A percentile compares a stretch with the other conserved stretches of the same genome.
These are phyloP conservation scores for Datura wrightii DNA, from an alignment of 257 asterid genomes.

Conservation along the genomic window DNA sequence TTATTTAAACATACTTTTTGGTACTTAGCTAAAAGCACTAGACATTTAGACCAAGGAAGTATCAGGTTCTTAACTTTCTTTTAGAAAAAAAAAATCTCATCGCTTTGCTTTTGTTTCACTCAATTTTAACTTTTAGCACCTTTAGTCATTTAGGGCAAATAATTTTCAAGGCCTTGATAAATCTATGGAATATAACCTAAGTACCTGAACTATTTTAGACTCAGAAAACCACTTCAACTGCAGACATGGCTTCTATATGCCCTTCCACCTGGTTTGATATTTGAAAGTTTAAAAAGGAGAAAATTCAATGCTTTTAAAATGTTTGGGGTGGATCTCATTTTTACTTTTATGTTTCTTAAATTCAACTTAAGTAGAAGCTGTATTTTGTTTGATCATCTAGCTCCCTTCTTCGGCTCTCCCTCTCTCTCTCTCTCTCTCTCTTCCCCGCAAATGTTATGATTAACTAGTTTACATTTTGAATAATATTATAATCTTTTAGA, in stretches of 20 bases:
- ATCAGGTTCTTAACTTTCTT: background rate
- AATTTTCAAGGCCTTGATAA: background rate
- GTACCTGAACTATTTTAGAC: background rate
- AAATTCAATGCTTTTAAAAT: conserved; percentile 22
- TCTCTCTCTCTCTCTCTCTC: background rate
- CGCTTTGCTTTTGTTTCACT: background rate
- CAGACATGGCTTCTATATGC: background rate
- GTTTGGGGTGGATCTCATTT: background rate
- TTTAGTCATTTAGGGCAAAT: conserved; percentile 6
- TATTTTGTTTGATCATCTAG: conserved; percentile 25
- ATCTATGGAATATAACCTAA: background rate
- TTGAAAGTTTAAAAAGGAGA: background rate
- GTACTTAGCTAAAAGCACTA: background rate
- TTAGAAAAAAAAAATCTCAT: background rate
- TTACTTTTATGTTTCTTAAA: conserved; percentile 9
- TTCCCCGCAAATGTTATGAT: conserved; percentile 18
- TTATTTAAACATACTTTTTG: background rate
- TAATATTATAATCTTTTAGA: background rate
- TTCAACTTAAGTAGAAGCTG: background rate
- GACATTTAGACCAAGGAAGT: background rate
- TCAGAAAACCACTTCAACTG: conserved; percentile 17
- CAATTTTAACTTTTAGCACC: background rate
- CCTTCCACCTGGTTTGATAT: conserved; percentile 16
- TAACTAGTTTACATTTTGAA: background rate
- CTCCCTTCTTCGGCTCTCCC: background rate